phyloP scores from a whole-genome alignment of 148 eudicot genomes.

The Talinum fruticosum region DNA sequence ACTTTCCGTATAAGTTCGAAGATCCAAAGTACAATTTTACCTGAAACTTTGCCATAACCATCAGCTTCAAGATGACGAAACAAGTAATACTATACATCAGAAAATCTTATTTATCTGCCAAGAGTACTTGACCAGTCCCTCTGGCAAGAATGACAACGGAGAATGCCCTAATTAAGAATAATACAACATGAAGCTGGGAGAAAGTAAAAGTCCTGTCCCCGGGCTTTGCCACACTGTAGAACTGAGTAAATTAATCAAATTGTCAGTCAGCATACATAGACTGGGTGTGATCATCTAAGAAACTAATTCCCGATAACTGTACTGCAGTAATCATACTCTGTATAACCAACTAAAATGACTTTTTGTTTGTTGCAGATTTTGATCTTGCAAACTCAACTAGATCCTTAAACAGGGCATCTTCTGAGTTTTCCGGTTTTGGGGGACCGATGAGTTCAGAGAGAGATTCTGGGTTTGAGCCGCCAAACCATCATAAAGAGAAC shows the following conservation, averaged over 20 bases:
- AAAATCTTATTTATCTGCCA: background rate
- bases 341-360: slow-evolving; percentile 30
- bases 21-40: background rate
- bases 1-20: too few species aligned
- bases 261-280: background rate
- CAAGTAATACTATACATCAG: slow-evolving; percentile 7
- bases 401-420: slow-evolving; percentile 77
- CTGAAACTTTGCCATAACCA: background rate
- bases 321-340: slow-evolving; percentile 20
- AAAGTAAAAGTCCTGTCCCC: background rate
- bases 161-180: slow-evolving; percentile 3
- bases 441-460: slow-evolving; percentile 51
- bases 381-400: slow-evolving; percentile 76
- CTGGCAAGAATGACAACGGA: background rate
- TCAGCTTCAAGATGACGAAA: background rate
- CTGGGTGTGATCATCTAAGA: slow-evolving; percentile 18
- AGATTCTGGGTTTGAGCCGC: slow-evolving; percentile 63
- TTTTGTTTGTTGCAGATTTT: slow-evolving; percentile 46
- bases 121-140: background rate
- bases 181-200: background rate
- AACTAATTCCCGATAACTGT: slow-evolving; percentile 18
- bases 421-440: slow-evolving; percentile 52
- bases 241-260: background rate
- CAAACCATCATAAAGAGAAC: slow-evolving; percentile 63
- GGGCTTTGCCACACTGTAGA: slow-evolving; percentile 1